A percentile compares a stretch with the other conserved stretches of the same genome.
Evolutionary conservation across 306 rosid species (phyloP).

Genomic region (Vicia sativa): DNA sequence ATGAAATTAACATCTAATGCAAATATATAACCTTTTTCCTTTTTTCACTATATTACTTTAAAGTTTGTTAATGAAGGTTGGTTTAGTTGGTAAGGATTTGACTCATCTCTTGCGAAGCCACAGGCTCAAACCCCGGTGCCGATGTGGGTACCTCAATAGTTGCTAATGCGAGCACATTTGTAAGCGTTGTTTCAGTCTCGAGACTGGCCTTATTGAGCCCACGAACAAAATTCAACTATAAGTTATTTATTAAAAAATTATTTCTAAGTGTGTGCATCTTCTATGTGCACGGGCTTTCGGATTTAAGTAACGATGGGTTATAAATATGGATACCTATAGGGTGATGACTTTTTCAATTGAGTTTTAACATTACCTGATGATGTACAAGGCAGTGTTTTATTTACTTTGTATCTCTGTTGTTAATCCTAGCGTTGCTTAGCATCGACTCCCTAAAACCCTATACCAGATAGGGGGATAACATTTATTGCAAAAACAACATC

Average conservation of each 20-base stretch:
- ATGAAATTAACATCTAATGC: conserved; percentile 13
- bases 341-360: conserved; percentile 16
- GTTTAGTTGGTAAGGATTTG: not conserved
- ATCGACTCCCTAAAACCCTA: too few species aligned
- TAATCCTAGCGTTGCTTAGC: too few species aligned
- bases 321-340: not conserved
- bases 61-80: not conserved
- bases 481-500: too few species aligned
- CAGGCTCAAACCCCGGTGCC: not conserved
- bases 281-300: conserved; percentile 6
- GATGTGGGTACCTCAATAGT: not conserved
- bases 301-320: conserved; percentile 16
- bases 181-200: not conserved
- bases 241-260: not conserved
- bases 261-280: not conserved
- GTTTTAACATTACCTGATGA: conserved; percentile 18
- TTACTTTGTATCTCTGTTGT: not conserved
- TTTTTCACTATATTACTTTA: not conserved
- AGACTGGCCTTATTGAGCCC: not conserved
- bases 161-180: not conserved
- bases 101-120: not conserved
- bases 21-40: conserved; percentile 13
- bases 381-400: conserved; percentile 15
- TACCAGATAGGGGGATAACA: too few species aligned
- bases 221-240: not conserved